Evolutionary conservation across 306 rosid species (phyloP), one percentile per base, ranked within the genome.

Genomic region (Rosa lucieae): DNA sequence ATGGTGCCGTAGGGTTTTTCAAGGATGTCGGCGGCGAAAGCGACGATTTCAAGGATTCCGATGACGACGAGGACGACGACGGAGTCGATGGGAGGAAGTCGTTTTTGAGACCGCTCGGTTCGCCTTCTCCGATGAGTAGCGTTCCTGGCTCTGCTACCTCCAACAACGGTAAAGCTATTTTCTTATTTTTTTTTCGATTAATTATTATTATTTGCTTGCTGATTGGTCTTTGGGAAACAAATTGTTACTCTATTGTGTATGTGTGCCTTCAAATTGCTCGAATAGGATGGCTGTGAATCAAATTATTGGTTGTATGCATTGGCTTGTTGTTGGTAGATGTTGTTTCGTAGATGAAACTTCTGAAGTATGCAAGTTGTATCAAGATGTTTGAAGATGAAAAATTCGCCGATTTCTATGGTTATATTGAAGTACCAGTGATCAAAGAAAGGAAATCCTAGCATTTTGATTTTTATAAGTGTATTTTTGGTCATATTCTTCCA

Each of bases 11-110:
- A 72, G 93, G 89, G 78, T 84, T 91, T 79, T 92, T 91, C 76
- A 82, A 86, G 71, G 90, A 91, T 80, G 75, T 89, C 37, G 92
- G 56, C 63, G 88, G 80, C 71, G 92, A 88, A 52, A 82, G 90
- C 77, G 94, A 90, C 26, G 91, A 86, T 37, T 85, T 84, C 43
- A 40, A 78, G 73, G 85, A 83, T n/a, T 58, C 80, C 70, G 75
- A 79, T 6, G 87, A 82, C 9, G 87, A 70, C 3, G 85, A 76
- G 6, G 81, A 76, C 4, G 78, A 75, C 10, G 82, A 49, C 5
- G 83, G 26, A 6, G 67, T 72, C 14, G 88, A 73, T 6, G 78
- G 23, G 56, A 77, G 84, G 59, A 85, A 84, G 77, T 72, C 83
- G 70, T 89, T 89, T 47, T 48, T 89, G 44, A 83, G 86, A 52